Evolutionary conservation across 768 basidiomycete genomes (phyloP).

Genomic region (Hypsizygus marmoreus): DNA sequence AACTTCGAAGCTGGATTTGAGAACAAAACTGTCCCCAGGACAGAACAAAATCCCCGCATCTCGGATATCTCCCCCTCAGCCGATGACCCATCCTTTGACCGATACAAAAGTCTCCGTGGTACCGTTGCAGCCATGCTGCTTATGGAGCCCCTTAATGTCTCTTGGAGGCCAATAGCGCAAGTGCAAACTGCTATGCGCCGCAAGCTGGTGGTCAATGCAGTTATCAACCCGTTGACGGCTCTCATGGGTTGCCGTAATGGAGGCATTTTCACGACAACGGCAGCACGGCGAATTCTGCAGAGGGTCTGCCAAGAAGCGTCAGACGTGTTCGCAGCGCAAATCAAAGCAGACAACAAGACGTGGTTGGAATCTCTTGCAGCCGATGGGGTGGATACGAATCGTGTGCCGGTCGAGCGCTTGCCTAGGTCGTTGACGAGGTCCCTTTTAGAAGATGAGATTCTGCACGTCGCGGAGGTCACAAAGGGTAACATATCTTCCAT

Average conservation of each 20-base stretch:
- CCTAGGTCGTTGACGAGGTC: conserved; percentile 46
- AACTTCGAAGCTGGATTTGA: conserved; percentile 61
- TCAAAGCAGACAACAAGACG: conserved; percentile 40
- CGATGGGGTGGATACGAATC: conserved; percentile 25
- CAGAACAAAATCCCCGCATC: conserved; percentile 47
- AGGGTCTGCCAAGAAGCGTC: conserved; percentile 76
- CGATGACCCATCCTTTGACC: conserved; percentile 38
- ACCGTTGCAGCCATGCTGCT: conserved; percentile 68
- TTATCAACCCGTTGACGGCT: conserved; percentile 86
- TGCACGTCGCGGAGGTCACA: conserved; percentile 59
- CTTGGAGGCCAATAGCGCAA: conserved; percentile 66
- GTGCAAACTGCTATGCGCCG: conserved; percentile 72
- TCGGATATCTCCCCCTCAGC: conserved; percentile 50
- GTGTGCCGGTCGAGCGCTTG: conserved; percentile 37
- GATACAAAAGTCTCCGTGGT: conserved; percentile 63
- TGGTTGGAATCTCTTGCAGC: conserved; percentile 33
- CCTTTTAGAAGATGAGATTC: conserved; percentile 56
- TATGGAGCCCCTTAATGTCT: conserved; percentile 55
- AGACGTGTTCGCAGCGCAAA: conserved; percentile 54
- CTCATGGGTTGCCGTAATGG: conserved; percentile 82
- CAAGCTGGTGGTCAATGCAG: conserved; percentile 80
- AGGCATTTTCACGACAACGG: conserved; percentile 52
- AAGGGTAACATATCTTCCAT: conserved; percentile 78
- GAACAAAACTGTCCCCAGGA: conserved; percentile 31
- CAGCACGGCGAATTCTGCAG: conserved; percentile 45